Evolutionary conservation across 1,139 yeast species (phyloP).

Genomic region (Yueomyces sp.): DNA sequence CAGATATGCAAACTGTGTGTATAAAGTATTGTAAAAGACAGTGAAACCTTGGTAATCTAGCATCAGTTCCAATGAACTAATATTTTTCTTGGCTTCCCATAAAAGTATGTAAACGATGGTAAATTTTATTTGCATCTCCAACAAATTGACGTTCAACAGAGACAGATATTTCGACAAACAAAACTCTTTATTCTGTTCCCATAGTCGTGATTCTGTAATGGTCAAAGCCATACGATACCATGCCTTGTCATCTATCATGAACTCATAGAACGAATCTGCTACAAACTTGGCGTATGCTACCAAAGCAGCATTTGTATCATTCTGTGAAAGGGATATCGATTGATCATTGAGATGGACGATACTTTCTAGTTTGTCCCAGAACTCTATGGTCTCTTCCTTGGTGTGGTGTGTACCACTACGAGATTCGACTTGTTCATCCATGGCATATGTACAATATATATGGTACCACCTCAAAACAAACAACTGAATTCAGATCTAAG

Average conservation of each 20-base stretch:
- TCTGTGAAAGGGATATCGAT: too few species aligned
- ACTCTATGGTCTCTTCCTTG: too few species aligned
- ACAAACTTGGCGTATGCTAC: conserved; percentile 25
- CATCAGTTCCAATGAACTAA: conserved; percentile 32
- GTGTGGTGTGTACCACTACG: too few species aligned
- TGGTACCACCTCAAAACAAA: too few species aligned
- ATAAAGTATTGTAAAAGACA: conserved; percentile 29
- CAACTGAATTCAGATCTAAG: too few species aligned
- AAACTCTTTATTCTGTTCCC: conserved; percentile 27
- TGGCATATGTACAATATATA: too few species aligned
- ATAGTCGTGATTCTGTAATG: conserved; percentile 26
- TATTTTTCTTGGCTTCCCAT: conserved; percentile 34
- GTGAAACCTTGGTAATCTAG: conserved; percentile 40
- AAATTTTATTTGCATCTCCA: conserved; percentile 29
- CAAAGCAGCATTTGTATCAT: conserved; percentile 18
- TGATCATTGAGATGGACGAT: too few species aligned
- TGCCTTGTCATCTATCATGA: conserved; percentile 25
- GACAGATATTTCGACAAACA: conserved; percentile 37
- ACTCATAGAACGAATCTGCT: conserved; percentile 24
- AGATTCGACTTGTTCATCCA: too few species aligned
- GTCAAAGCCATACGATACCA: conserved; percentile 25
- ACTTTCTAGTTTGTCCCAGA: too few species aligned
- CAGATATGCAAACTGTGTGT: conserved; percentile 25
- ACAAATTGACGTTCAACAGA: conserved; percentile 26
- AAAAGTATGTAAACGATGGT: conserved; percentile 38